Evolutionary conservation across 1,139 yeast species (phyloP), one percentile per base, ranked within the genome.

Genomic region (Lodderomyces elongisporus): DNA sequence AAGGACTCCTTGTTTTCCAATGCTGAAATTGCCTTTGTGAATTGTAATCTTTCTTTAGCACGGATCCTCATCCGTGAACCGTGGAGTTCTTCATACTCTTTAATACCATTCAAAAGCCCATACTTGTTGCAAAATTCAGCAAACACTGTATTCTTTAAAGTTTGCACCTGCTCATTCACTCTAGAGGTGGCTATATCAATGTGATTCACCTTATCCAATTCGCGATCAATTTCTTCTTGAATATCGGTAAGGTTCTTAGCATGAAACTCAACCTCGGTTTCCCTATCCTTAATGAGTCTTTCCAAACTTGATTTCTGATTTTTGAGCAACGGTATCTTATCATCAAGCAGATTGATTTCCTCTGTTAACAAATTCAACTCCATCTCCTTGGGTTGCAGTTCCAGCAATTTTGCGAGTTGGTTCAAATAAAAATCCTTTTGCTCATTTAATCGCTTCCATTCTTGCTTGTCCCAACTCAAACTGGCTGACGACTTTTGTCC

Each of bases 401-500:
- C 59, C 21, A 68, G 68, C 5, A 83, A 50, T 25, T 69, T 71
- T 15, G 70, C 64, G 27, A 87, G 57, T 40, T 79, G 69, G n/a
- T 55, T 49, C 13, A 70, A 52, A 21, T 85, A 57, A 13, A 77
- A 77, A 30, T 83, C 91, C 46, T 84, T 85, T 36, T 71, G 49
- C 25, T 68, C 70, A 35, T 63, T 70, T 43, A 88, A 63, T 18
- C 69, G 63, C 35, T 74, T 74, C 47, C 78, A 74, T 45, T 83
- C 88, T 34, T 74, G 72, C 48, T 82, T 85, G 49, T 81, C 88
- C 95, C 95, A 87, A 44, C 75, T 70, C 39, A 55, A 25, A 3
- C 48, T 39, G 0, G 57, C 51, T 12, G 52, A 47, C 3, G 58
- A 49, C 27, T 58, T 60, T 56, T 69, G 46, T 46, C 62, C 28